Conservation (phyloP, 1,139 yeast species). For the Lodderomyces margitis region DNA sequence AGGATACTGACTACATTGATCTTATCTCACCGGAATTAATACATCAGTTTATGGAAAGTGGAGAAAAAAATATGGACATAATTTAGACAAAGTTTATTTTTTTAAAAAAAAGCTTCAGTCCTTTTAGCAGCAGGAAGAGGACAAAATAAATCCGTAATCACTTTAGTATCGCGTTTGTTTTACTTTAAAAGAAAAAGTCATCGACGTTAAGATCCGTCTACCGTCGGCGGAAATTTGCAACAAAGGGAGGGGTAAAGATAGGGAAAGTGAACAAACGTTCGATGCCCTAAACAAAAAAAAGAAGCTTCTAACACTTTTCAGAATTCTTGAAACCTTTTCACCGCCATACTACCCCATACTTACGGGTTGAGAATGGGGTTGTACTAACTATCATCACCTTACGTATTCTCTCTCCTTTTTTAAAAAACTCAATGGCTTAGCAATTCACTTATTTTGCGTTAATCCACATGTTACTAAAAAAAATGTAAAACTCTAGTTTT, state of each 20-base stretch:
- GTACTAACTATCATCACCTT: too few species aligned
- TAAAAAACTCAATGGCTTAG: neutral
- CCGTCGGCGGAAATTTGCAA: neutral
- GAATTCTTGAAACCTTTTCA: too few species aligned
- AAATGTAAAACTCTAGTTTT: too few species aligned
- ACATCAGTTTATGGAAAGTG: neutral
- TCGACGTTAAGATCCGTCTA: neutral
- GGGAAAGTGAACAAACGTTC: neutral
- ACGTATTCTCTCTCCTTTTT: neutral
- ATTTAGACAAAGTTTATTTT: too few species aligned
- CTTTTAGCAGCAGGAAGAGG: too few species aligned
- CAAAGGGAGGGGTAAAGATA: neutral
- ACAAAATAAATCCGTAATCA: neutral
- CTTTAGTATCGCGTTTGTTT: too few species aligned
- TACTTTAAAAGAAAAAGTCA: neutral
- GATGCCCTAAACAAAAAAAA: neutral
- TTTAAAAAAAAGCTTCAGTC: too few species aligned
- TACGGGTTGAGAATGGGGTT: too few species aligned
- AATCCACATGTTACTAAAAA: too few species aligned
- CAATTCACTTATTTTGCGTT: too few species aligned
- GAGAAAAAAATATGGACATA: neutral
- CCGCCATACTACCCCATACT: too few species aligned
- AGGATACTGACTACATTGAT: too few species aligned
- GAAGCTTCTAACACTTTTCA: neutral
- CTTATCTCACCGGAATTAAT: neutral